These are phyloP conservation scores for Dendryphion nanum DNA, from an alignment of 2,329 filamentous ascomycete species.

Conservation along the genomic window DNA sequence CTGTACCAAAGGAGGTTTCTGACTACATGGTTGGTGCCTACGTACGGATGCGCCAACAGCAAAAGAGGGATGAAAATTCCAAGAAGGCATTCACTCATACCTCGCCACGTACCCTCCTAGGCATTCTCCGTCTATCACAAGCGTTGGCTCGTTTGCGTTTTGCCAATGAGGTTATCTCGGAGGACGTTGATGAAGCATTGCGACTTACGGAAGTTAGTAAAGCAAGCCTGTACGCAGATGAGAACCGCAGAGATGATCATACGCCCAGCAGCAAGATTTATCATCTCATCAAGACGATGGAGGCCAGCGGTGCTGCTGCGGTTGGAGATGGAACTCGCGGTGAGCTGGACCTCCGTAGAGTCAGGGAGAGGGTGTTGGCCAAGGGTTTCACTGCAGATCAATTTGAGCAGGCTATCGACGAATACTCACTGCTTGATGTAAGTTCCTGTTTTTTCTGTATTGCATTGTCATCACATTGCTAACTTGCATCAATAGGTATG, in stretches of 20 bases:
- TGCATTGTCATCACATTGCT: slow-evolving; percentile 20
- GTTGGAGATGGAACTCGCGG: slow-evolving; percentile 71
- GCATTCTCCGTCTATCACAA: slow-evolving; percentile 88
- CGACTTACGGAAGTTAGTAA: slow-evolving; percentile 91
- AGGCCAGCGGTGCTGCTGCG: slow-evolving; percentile 76
- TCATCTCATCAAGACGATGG: slow-evolving; percentile 85
- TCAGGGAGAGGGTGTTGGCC: slow-evolving; percentile 86
- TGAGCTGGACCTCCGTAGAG: slow-evolving; percentile 83
- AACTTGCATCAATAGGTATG: slow-evolving; percentile 45
- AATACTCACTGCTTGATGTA: slow-evolving; percentile 86
- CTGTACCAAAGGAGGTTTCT: slow-evolving; percentile 78
- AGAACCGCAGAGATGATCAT: slow-evolving; percentile 58
- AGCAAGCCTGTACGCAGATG: slow-evolving; percentile 78
- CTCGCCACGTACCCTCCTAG: slow-evolving; percentile 88
- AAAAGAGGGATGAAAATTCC: slow-evolving; percentile 85
- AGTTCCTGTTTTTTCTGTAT: slow-evolving; percentile 43
- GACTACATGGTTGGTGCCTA: slow-evolving; percentile 98
- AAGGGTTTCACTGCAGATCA: slow-evolving; percentile 98
- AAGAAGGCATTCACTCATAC: slow-evolving; percentile 94
- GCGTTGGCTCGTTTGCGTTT: slow-evolving; percentile 91
- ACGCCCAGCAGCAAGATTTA: slow-evolving; percentile 90
- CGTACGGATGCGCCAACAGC: slow-evolving; percentile 87
- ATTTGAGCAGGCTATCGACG: slow-evolving; percentile 79
- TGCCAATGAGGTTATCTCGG: slow-evolving; percentile 76
- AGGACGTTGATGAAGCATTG: slow-evolving; percentile 94